Evolutionary conservation across 1,284 basidiomycete species (phyloP).

Genomic region (Apiotrichum sp.): DNA sequence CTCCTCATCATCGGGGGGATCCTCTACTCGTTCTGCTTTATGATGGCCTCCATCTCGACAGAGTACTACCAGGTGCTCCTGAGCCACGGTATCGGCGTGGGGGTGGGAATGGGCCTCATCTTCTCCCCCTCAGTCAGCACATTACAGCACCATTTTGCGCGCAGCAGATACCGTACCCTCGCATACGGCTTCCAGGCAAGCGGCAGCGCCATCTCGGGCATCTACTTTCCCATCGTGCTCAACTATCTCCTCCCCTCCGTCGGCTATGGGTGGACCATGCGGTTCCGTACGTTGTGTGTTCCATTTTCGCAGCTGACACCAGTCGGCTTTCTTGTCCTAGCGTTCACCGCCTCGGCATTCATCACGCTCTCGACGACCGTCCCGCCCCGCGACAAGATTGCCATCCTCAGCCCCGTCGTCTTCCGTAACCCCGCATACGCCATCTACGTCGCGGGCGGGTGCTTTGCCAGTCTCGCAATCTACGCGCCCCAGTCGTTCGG

Average conservation of each 20-base stretch:
- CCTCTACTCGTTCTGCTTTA: conserved; percentile 52
- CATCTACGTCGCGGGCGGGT: conserved; percentile 22
- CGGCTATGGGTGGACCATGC: conserved; percentile 45
- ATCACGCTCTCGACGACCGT: conserved; percentile 30
- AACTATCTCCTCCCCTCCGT: conserved; percentile 50
- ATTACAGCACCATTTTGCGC: conserved; percentile 52
- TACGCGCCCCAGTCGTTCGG: conserved; percentile 31
- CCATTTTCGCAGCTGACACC: neutral
- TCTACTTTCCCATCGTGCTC: conserved; percentile 51
- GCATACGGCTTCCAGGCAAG: conserved; percentile 36
- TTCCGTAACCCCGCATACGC: conserved; percentile 27
- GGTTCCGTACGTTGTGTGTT: conserved; percentile 22
- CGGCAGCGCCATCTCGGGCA: conserved; percentile 44
- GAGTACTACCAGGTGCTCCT: conserved; percentile 54
- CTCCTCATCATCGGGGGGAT: conserved; percentile 50
- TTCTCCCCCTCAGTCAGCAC: conserved; percentile 51
- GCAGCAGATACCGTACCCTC: conserved; percentile 34
- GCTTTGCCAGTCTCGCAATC: conserved; percentile 23
- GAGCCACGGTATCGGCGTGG: conserved; percentile 26
- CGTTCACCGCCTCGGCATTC: conserved; percentile 17
- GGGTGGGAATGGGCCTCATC: conserved; percentile 47
- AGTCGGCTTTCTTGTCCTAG: conserved; percentile 34
- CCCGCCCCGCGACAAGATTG: conserved; percentile 31
- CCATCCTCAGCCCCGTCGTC: conserved; percentile 28
- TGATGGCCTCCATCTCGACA: conserved; percentile 55